Evolutionary conservation across 352 stramenopile species (phyloP), one percentile per base, ranked within the genome.

Genomic region (Phytophthora citrophthora): DNA sequence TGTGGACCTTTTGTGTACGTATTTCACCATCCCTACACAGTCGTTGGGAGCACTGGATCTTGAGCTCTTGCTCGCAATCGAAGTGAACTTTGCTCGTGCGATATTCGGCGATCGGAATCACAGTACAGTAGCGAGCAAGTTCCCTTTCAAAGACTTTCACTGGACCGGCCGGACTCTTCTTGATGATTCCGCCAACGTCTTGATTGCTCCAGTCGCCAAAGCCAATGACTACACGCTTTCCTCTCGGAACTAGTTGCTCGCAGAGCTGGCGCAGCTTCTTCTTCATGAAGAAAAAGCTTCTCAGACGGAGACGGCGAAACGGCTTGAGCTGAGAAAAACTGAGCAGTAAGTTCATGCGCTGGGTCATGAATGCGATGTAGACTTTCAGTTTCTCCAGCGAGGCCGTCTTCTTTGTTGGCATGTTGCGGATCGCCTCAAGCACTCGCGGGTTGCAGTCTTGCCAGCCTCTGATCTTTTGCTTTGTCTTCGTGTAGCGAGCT

Each of bases 341-440:
- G 5, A 61, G 27, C 10, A 61, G 27, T 0, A 56, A n/a, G 4
- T 64, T 18, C 52, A 64, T 61, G 16, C 47, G 52, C 0, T 29
- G 16, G 0, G n/a, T 64, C 57, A 68, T 60, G 20, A 64, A 68
- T 13, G 3, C 2, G 1, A 64, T 32, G 24, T 61, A 64, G 7
- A 29, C 11, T 26, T 72, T 15, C 10, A 68, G 40, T 47, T 4
- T 6, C 1, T 54, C 45, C 0, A 64, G 45, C 24, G 43, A 53
- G 0, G 39, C n/a, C 0, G 57, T 72, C 48, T 72, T 72, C 31
- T 68, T 68, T 0, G 52, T 68, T 3, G 56, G 51, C 64, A 68
- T 72, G 31, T 55, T 50, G 4, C 36, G 45, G 1, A 47, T 36
- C 0, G 56, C 56, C 43, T 68, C 64, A 3, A 45, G 38, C 9